Conservation (phyloP, 345 rosid genomes). For the Gossypium longicalyx region DNA sequence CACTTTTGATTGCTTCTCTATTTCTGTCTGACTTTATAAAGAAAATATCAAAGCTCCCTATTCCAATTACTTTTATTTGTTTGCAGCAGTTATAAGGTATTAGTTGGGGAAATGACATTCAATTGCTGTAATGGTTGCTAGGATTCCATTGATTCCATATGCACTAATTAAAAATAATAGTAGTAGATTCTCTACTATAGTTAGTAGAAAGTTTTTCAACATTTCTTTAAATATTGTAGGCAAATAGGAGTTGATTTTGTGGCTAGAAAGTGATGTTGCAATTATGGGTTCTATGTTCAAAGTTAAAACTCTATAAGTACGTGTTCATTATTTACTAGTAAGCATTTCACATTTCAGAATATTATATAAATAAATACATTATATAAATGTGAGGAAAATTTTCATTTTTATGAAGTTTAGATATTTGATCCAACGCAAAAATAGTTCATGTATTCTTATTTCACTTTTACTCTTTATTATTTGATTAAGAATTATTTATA, state of each 20-base stretch:
- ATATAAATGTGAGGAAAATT: too few species aligned
- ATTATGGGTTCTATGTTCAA: background rate
- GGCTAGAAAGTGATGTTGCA: background rate
- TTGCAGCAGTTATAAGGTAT: background rate
- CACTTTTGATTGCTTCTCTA: background rate
- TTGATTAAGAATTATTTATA: too few species aligned
- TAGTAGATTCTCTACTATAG: background rate
- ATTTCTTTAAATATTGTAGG: background rate
- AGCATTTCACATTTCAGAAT: too few species aligned
- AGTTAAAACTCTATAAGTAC: too few species aligned
- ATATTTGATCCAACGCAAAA: too few species aligned
- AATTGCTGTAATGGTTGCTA: background rate
- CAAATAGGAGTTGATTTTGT: background rate
- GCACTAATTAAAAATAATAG: background rate
- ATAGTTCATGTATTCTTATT: too few species aligned
- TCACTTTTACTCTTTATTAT: too few species aligned
- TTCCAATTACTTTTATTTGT: background rate
- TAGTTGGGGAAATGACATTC: slow-evolving; percentile 2
- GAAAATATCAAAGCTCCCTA: slow-evolving; percentile 10
- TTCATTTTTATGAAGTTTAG: too few species aligned
- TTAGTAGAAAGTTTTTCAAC: background rate
- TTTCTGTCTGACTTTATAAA: background rate
- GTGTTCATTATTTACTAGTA: too few species aligned
- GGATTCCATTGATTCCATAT: background rate
- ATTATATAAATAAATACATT: too few species aligned